phyloP scores from a whole-genome alignment of 345 rosid genomes.

The Isatis tinctoria region DNA sequence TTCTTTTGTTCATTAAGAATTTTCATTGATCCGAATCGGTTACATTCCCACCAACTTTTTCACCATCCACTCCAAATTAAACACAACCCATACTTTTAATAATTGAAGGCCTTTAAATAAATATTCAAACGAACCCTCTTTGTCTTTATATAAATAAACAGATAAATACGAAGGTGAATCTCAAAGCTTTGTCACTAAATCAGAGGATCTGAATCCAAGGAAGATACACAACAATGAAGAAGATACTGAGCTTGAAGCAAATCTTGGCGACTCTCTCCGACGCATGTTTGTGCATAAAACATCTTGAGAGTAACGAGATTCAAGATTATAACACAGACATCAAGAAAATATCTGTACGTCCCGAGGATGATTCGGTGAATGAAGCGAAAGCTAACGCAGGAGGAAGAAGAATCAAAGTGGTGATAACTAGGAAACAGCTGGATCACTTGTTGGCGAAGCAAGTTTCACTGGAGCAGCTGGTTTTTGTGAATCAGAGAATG shows the following conservation, averaged over 20 bases:
- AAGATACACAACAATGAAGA: slow-evolving; percentile 6
- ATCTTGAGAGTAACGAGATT: not conserved
- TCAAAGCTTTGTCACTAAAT: not conserved
- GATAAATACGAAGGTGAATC: slow-evolving; percentile 2
- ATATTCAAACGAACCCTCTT: slow-evolving; percentile 7
- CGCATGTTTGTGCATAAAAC: slow-evolving; percentile 12
- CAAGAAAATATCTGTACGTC: not conserved
- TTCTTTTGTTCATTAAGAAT: slow-evolving; percentile 18
- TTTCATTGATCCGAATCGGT: slow-evolving; percentile 26
- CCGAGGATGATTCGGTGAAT: not conserved
- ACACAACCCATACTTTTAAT: slow-evolving; percentile 27
- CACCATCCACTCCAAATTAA: slow-evolving; percentile 35
- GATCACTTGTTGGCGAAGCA: slow-evolving; percentile 23
- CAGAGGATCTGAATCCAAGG: not conserved
- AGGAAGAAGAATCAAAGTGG: slow-evolving; percentile 26
- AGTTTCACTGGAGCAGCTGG: slow-evolving; percentile 18
- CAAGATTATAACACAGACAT: not conserved
- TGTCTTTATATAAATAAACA: slow-evolving; percentile 5
- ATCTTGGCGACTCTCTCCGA: slow-evolving; percentile 7
- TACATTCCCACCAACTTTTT: slow-evolving; percentile 31
- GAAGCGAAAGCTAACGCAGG: not conserved
- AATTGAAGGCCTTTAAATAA: not conserved
- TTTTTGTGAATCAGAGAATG: slow-evolving; percentile 4
- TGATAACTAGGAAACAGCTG: slow-evolving; percentile 32
- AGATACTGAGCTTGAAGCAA: slow-evolving; percentile 19